These are phyloP conservation scores for Barbarea vulgaris DNA, from an alignment of 345 rosid genomes.

Conservation along the genomic window DNA sequence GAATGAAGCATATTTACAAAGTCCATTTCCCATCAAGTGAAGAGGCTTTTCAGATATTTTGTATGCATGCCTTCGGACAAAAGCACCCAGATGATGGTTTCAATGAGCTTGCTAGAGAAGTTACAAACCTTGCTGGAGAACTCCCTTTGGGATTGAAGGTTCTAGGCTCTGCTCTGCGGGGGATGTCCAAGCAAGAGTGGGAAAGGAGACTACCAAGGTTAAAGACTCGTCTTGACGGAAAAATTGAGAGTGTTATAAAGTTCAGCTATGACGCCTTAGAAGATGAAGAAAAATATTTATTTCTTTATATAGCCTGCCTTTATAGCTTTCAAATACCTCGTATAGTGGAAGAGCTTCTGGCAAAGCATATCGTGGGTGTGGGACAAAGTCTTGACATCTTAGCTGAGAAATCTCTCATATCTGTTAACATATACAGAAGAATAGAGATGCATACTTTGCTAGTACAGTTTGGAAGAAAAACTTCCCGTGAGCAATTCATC, in stretches of 20 bases:
- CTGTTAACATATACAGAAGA: no score
- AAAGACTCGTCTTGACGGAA: background rate
- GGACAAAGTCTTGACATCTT: no score
- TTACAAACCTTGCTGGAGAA: slow-evolving; percentile 2
- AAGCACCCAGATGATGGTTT: background rate
- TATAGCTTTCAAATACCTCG: background rate
- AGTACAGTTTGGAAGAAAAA: no score
- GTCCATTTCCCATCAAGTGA: no score
- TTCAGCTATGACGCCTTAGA: slow-evolving; percentile 34
- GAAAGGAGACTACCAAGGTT: slow-evolving; percentile 6
- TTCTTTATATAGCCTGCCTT: slow-evolving; percentile 31
- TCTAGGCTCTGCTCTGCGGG: slow-evolving; percentile 19
- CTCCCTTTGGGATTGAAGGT: slow-evolving; percentile 43
- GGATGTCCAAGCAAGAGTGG: slow-evolving; percentile 7
- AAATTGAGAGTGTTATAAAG: no score
- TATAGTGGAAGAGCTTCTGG: background rate
- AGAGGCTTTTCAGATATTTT: slow-evolving; percentile 4
- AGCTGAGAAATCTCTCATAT: no score
- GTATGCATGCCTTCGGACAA: background rate
- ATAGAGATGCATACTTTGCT: no score
- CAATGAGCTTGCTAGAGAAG: background rate
- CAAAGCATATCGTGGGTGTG: background rate
- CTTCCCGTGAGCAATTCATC: no score
- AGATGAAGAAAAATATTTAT: slow-evolving; percentile 14
- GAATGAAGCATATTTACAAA: no score